Percentiles rank a stretch among this genome's conserved stretches.
These are phyloP conservation scores for Xylariaceae sp. DNA, from an alignment of 2,329 filamentous ascomycete species.

Conservation along the genomic window DNA sequence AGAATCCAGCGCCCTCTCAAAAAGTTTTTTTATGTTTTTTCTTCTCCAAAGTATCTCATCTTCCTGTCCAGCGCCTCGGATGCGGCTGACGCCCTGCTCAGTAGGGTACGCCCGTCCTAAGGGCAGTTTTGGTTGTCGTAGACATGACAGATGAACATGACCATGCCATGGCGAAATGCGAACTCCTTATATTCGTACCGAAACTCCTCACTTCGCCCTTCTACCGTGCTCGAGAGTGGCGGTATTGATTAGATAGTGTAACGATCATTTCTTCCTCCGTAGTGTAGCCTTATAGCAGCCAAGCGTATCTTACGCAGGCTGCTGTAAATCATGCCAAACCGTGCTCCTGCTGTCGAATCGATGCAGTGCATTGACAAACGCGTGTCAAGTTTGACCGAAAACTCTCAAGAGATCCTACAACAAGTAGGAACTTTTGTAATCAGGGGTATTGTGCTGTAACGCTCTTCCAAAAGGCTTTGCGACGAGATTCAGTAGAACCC, in stretches of 20 bases:
- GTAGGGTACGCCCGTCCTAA: neutral
- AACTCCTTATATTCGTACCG: neutral
- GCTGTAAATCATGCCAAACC: conserved; percentile 27
- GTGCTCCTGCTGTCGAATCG: conserved; percentile 44
- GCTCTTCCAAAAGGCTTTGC: conserved; percentile 20
- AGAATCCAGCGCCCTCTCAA: conserved; percentile 37
- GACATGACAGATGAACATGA: neutral
- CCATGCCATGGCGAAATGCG: neutral
- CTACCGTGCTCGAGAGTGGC: conserved; percentile 6
- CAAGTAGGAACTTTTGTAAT: conserved; percentile 12
- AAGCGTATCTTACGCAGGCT: conserved; percentile 16
- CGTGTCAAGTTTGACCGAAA: conserved; percentile 24
- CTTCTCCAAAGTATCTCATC: conserved; percentile 11
- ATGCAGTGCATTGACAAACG: conserved; percentile 40
- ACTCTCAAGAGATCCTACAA: conserved; percentile 1
- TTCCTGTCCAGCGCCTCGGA: neutral
- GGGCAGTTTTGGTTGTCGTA: neutral
- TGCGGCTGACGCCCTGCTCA: neutral
- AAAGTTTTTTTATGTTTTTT: conserved; percentile 32
- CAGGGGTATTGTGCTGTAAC: conserved; percentile 27
- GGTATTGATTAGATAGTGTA: conserved; percentile 2
- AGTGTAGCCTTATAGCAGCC: conserved; percentile 12
- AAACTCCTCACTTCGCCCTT: conserved; percentile 2
- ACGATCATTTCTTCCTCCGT: conserved; percentile 4
- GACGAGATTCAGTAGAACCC: conserved; percentile 5